Conservation (phyloP, 352 stramenopile genomes). For the Pythium vanterpoolii region DNA sequence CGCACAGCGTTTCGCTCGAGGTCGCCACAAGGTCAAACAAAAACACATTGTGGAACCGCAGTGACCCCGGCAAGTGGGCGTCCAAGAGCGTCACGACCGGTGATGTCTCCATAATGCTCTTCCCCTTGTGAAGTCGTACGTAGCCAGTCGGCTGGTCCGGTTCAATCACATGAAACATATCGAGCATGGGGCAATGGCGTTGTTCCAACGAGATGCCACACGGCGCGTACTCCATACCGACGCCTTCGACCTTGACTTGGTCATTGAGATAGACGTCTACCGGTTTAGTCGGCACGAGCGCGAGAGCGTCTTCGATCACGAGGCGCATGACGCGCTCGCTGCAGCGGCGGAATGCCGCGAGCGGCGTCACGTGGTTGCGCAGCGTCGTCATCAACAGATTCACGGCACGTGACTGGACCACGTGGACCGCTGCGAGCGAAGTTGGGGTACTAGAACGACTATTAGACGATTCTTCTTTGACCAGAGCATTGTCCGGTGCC, state of each 20-base stretch:
- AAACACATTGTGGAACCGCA: constrained; percentile 59
- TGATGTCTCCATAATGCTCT: too few relatives aligned
- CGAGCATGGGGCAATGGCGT: constrained; percentile 20
- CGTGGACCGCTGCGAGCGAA: constrained; percentile 23
- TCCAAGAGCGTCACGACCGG: constrained; percentile 2
- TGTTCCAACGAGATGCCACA: constrained; percentile 28
- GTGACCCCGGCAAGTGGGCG: constrained; percentile 23
- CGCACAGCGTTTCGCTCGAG: constrained; percentile 26
- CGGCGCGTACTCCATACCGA: constrained; percentile 17
- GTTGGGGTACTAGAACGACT: constrained; percentile 45
- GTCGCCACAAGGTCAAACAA: constrained; percentile 41
- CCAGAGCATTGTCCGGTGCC: background rate
- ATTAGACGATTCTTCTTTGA: constrained; percentile 55
- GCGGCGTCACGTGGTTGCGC: constrained; percentile 5
- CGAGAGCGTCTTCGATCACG: constrained; percentile 38
- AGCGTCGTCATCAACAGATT: constrained; percentile 23
- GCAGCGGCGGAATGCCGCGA: constrained; percentile 28
- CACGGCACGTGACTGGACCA: constrained; percentile 13
- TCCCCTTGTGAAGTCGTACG: background rate
- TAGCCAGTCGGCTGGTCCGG: constrained; percentile 16
- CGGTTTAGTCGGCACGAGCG: constrained; percentile 14
- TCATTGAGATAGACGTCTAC: constrained; percentile 4
- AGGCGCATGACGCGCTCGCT: constrained; percentile 51
- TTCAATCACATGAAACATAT: constrained; percentile 24
- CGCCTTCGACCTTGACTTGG: constrained; percentile 16